phyloP scores from a whole-genome alignment of 345 rosid species.

The Eucalyptus dawsonii region DNA sequence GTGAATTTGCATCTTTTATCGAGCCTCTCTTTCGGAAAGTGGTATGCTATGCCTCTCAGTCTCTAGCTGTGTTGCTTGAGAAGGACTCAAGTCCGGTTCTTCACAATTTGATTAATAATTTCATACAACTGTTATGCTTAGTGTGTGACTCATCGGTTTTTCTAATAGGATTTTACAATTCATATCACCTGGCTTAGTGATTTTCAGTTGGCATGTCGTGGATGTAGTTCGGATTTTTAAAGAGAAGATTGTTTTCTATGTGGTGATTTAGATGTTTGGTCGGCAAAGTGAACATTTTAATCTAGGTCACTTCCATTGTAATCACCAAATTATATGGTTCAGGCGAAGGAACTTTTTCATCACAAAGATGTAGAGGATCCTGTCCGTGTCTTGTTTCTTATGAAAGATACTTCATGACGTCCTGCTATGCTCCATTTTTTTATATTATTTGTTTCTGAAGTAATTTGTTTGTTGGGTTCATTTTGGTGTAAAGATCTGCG shows the following conservation, averaged over 20 bases:
- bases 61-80: neutral
- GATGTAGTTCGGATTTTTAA: neutral
- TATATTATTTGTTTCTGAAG: neutral
- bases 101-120: neutral
- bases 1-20: neutral
- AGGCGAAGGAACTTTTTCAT: neutral
- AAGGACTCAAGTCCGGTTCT: neutral
- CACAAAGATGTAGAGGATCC: neutral
- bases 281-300: neutral
- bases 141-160: neutral
- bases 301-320: too few relatives aligned
- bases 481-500: neutral
- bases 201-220: neutral
- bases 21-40: neutral
- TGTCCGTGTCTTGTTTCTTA: neutral
- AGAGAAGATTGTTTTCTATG: neutral
- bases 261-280: neutral
- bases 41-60: neutral
- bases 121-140: neutral
- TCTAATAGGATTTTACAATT: neutral
- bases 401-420: neutral
- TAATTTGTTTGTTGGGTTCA: neutral
- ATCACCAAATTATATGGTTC: neutral
- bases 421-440: neutral
- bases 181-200: neutral